phyloP scores from a whole-genome alignment of 148 eudicot species.

The Nepenthes gracilis region DNA sequence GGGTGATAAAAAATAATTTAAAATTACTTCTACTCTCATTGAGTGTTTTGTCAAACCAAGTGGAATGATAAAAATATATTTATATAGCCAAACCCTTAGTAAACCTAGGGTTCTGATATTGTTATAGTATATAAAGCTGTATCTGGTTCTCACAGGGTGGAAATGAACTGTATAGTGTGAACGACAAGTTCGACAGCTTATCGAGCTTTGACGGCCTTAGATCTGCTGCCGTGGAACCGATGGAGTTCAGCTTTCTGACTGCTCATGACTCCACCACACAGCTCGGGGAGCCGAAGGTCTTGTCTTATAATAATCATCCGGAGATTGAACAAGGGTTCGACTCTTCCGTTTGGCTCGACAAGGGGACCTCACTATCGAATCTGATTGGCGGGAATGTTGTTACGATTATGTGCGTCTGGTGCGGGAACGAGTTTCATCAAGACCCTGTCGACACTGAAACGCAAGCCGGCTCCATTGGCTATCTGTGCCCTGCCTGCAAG shows the following conservation, averaged over 20 bases:
- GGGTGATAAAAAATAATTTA: too few relatives aligned
- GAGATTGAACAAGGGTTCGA: constrained; percentile 53
- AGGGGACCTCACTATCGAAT: constrained; percentile 43
- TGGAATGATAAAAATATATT: too few relatives aligned
- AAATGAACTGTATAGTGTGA: constrained; percentile 33
- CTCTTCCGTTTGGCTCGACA: constrained; percentile 66
- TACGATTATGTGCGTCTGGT: constrained; percentile 66
- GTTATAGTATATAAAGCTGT: not conserved
- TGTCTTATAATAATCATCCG: constrained; percentile 26
- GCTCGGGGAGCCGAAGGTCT: constrained; percentile 43
- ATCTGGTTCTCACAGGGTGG: constrained; percentile 33
- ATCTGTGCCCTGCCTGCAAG: constrained; percentile 74
- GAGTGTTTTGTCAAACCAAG: not conserved
- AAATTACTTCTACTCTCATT: not conserved
- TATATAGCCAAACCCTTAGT: too few relatives aligned
- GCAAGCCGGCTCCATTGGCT: constrained; percentile 64
- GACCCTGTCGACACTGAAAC: constrained; percentile 40
- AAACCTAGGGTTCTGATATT: not conserved
- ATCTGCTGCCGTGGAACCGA: constrained; percentile 47
- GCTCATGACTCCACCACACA: constrained; percentile 43
- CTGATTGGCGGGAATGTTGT: constrained; percentile 29
- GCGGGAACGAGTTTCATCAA: constrained; percentile 62
- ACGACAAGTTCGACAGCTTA: constrained; percentile 35
- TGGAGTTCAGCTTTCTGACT: constrained; percentile 82
- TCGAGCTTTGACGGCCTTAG: constrained; percentile 41